A percentile compares a stretch with the other conserved stretches of the same genome.
Conservation (phyloP, 768 basidiomycete genomes). For the Pisolithus albus region DNA sequence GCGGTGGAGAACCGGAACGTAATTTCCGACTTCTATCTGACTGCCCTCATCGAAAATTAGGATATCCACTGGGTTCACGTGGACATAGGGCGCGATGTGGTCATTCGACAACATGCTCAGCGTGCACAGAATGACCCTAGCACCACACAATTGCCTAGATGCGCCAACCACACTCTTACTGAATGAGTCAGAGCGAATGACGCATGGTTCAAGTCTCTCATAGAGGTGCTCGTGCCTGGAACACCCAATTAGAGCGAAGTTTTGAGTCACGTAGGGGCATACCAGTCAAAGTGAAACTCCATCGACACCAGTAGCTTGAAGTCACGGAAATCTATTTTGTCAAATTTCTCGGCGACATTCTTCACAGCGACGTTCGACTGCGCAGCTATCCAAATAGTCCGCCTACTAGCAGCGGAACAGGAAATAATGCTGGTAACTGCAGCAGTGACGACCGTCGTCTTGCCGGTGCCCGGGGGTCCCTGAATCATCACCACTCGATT, state of each 20-base stretch:
- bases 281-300: slow-evolving; percentile 44
- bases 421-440: slow-evolving; percentile 20
- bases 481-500: slow-evolving; percentile 23
- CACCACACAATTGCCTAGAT: slow-evolving; percentile 21
- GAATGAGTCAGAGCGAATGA: slow-evolving; percentile 35
- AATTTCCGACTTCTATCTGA: slow-evolving; percentile 38
- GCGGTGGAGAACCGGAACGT: slow-evolving; percentile 29
- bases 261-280: slow-evolving; percentile 1
- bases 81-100: slow-evolving; percentile 9
- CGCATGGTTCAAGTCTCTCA: slow-evolving; percentile 21
- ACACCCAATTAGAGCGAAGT: not conserved
- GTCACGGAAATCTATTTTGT: slow-evolving; percentile 20
- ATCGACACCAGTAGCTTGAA: slow-evolving; percentile 40
- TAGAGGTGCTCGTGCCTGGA: slow-evolving; percentile 49
- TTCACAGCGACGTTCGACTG: slow-evolving; percentile 51
- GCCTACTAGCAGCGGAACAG: slow-evolving; percentile 2
- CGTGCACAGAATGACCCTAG: slow-evolving; percentile 41
- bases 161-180: slow-evolving; percentile 8
- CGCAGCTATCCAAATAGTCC: slow-evolving; percentile 35
- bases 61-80: slow-evolving; percentile 28
- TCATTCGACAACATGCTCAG: slow-evolving; percentile 38
- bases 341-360: slow-evolving; percentile 43
- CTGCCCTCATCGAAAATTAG: slow-evolving; percentile 44
- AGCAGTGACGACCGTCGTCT: slow-evolving; percentile 39
- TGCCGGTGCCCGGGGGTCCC: slow-evolving; percentile 39